Evolutionary conservation across 1,284 basidiomycete genomes (phyloP), one percentile per base, ranked within the genome.

Genomic region (Marasmius fiardii): DNA sequence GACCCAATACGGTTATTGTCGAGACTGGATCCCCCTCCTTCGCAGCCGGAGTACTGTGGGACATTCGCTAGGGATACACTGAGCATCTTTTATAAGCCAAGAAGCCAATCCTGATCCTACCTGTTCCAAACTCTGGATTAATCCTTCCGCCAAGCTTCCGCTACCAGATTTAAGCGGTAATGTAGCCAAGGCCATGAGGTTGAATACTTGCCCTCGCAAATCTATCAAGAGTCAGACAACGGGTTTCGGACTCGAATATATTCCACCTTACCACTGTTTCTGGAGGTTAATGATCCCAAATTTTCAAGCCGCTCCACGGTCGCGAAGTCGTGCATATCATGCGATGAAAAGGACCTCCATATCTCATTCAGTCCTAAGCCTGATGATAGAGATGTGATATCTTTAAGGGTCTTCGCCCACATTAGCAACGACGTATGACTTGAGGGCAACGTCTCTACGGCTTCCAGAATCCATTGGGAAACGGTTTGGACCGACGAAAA

Each of bases 361-460:
- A 86, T 75, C 14, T 81, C 73, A 31, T 74, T 70, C 59, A 88
- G 63, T 24, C 85, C 85, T 24, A 78, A 71, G 10, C 86, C 86
- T 20, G 76, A 75, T 16, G 77, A 75, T 4, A 78, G 72, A n/a
- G 77, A 78, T n/a, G 82, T 68, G 3, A 67, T 58, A 3, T 72
- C 64, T 51, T 72, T 68, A 4, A 88, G 68, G 28, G 61, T 57
- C 49, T 67, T 56, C 12, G 69, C 71, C 26, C 66, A 62, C 23
- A 52, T 54, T 12, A 59, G 60, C 33, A 84, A 60, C 31, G 57
- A 50, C 1, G 58, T 52, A 51, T 81, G 76, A 10, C 49, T 35
- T 11, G 68, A 51, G 0, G 75, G 68, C 51, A 69, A 63, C 28
- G 66, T 62, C 20, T 71, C 62, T 11, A 83, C 61, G 23, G 66